phyloP scores from a whole-genome alignment of 2,329 filamentous ascomycete genomes.

The Alternaria solani region DNA sequence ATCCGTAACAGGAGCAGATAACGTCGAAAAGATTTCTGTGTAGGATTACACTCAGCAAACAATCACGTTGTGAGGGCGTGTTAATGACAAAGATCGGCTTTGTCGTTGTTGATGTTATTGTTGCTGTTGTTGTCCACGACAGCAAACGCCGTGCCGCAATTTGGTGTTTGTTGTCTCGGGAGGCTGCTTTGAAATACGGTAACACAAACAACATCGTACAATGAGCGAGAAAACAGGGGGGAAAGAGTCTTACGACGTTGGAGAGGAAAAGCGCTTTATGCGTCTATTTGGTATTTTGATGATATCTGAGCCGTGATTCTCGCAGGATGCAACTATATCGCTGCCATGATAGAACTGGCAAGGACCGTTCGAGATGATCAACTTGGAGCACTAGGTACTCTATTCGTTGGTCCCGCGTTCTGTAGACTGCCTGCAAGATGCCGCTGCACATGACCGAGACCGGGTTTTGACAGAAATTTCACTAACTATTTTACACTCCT shows the following conservation, averaged over 20 bases:
- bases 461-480: constrained; percentile 2
- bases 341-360: not conserved
- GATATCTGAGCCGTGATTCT: constrained; percentile 21
- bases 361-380: not conserved
- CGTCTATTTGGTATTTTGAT: constrained; percentile 19
- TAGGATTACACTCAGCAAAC: constrained; percentile 9
- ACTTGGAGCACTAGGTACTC: not conserved
- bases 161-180: constrained; percentile 19
- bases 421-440: constrained; percentile 2
- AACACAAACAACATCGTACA: not conserved
- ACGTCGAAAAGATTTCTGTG: constrained; percentile 21
- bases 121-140: constrained; percentile 1
- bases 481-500: constrained; percentile 40
- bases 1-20: constrained; percentile 5
- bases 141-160: constrained; percentile 26
- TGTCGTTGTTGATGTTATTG: constrained; percentile 13
- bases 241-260: not conserved
- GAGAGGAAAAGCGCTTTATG: constrained; percentile 34
- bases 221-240: not conserved
- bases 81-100: constrained; percentile 25
- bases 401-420: not conserved
- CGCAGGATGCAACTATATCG: not conserved
- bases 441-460: not conserved
- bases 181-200: not conserved
- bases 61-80: constrained; percentile 32